Evolutionary conservation across 2,329 filamentous ascomycete genomes (phyloP).

Genomic region (Cladosporium cucumerinum): DNA sequence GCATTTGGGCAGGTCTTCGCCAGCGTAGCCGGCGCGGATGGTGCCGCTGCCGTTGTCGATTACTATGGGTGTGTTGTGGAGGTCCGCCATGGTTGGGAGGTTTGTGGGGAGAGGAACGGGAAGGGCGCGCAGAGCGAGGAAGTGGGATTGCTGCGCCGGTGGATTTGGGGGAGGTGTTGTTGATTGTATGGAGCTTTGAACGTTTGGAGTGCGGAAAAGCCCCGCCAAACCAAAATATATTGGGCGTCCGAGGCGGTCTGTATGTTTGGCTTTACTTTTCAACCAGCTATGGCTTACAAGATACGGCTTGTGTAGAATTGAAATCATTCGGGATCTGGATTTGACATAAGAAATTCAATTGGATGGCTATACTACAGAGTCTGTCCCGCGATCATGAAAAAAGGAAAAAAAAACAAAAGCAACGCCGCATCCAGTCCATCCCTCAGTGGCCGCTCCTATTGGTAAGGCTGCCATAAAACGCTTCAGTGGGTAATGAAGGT

Average conservation of each 20-base stretch:
- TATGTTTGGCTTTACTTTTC: neutral
- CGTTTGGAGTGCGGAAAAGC: neutral
- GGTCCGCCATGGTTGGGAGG: constrained; percentile 56
- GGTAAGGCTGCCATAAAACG: neutral
- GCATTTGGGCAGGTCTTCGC: constrained; percentile 92
- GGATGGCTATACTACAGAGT: constrained; percentile 10
- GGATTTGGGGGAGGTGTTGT: constrained; percentile 1
- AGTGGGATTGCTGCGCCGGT: constrained; percentile 1
- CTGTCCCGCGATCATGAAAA: neutral
- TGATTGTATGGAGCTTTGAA: constrained; percentile 3
- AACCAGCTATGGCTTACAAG: neutral
- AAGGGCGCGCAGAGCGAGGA: neutral
- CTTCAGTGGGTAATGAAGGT: neutral
- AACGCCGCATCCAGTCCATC: constrained; percentile 4
- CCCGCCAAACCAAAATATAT: neutral
- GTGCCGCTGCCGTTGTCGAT: constrained; percentile 98
- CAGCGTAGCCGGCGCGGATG: constrained; percentile 93
- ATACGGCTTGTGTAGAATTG: neutral
- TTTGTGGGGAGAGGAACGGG: neutral
- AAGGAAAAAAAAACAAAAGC: neutral
- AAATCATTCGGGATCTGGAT: neutral
- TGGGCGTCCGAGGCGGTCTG: neutral
- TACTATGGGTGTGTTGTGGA: constrained; percentile 97
- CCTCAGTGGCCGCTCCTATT: constrained; percentile 4
- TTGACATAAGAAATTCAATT: constrained; percentile 3